Evolutionary conservation across 306 rosid species (phyloP).

Genomic region (Cicer arietinum): DNA sequence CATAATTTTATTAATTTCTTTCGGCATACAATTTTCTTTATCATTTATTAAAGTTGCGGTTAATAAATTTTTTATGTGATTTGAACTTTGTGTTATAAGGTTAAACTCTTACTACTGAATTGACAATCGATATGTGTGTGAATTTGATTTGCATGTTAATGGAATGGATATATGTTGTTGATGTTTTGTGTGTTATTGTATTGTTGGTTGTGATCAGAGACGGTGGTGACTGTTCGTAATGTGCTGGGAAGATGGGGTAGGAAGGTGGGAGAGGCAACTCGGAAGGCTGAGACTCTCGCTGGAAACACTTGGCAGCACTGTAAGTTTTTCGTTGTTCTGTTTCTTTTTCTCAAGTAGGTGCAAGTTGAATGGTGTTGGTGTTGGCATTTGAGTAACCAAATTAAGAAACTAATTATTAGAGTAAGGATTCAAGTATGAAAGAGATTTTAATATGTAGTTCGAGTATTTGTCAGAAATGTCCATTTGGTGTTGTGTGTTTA

Average conservation of each 20-base stretch:
- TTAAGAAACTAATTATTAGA: constrained; percentile 10
- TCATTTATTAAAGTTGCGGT: too few relatives aligned
- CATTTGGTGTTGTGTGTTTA: background rate
- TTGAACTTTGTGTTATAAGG: too few relatives aligned
- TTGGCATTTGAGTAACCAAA: background rate
- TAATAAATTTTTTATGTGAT: too few relatives aligned
- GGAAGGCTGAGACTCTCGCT: constrained; percentile 87
- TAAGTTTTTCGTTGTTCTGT: constrained; percentile 23
- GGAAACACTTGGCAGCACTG: constrained; percentile 97
- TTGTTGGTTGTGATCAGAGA: constrained; percentile 59
- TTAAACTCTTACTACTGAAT: too few relatives aligned
- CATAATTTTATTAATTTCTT: background rate
- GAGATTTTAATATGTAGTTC: constrained; percentile 7
- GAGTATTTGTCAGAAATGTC: constrained; percentile 19
- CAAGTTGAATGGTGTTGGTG: background rate
- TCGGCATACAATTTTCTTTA: too few relatives aligned
- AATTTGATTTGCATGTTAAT: background rate
- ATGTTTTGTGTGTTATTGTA: constrained; percentile 13
- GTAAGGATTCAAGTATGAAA: background rate
- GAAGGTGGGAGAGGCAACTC: constrained; percentile 76
- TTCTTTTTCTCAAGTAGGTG: background rate
- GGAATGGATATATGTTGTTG: background rate
- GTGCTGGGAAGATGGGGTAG: constrained; percentile 84
- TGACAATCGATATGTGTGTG: too few relatives aligned
- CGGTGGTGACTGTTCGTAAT: constrained; percentile 63